Percentiles rank a stretch among this genome's conserved stretches.
phyloP scores from a whole-genome alignment of 176 grass and related monocot species.

The Poa pratensis region DNA sequence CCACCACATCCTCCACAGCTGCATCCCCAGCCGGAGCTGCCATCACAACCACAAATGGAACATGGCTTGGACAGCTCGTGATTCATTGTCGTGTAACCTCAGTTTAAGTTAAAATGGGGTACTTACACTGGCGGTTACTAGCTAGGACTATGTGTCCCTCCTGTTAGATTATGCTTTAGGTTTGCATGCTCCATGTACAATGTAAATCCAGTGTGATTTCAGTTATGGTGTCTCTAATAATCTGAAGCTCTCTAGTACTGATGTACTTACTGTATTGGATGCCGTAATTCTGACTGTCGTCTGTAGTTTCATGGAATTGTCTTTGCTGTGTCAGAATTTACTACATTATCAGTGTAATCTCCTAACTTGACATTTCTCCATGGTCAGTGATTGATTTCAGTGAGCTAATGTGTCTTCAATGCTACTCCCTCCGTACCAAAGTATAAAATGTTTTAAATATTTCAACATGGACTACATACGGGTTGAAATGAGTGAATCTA shows the following conservation, averaged over 20 bases:
- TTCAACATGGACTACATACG: too few species aligned
- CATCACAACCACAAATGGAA: slow-evolving; percentile 3
- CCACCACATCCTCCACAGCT: too few species aligned
- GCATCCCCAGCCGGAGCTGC: not conserved
- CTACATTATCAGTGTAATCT: slow-evolving; percentile 38
- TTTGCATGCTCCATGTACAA: slow-evolving; percentile 52
- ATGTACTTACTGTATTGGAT: slow-evolving; percentile 17
- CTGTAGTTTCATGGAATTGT: slow-evolving; percentile 18
- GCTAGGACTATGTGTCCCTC: slow-evolving; percentile 34
- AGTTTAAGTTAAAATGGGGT: slow-evolving; percentile 29
- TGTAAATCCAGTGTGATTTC: slow-evolving; percentile 60
- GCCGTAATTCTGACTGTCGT: slow-evolving; percentile 25
- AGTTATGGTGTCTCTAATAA: slow-evolving; percentile 55
- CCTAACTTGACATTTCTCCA: slow-evolving; percentile 19
- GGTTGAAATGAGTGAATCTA: too few species aligned
- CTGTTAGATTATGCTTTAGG: slow-evolving; percentile 48
- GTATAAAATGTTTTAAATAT: too few species aligned
- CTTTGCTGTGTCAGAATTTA: slow-evolving; percentile 16
- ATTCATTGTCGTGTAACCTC: slow-evolving; percentile 37
- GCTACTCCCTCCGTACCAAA: too few species aligned
- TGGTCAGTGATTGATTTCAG: slow-evolving; percentile 35
- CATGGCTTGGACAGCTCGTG: slow-evolving; percentile 41
- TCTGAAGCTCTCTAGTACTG: slow-evolving; percentile 52
- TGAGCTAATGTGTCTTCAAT: not conserved
- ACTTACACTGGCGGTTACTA: slow-evolving; percentile 41